These are phyloP conservation scores for Tilletia walkeri DNA, from an alignment of 1,284 basidiomycete species.

Conservation along the genomic window DNA sequence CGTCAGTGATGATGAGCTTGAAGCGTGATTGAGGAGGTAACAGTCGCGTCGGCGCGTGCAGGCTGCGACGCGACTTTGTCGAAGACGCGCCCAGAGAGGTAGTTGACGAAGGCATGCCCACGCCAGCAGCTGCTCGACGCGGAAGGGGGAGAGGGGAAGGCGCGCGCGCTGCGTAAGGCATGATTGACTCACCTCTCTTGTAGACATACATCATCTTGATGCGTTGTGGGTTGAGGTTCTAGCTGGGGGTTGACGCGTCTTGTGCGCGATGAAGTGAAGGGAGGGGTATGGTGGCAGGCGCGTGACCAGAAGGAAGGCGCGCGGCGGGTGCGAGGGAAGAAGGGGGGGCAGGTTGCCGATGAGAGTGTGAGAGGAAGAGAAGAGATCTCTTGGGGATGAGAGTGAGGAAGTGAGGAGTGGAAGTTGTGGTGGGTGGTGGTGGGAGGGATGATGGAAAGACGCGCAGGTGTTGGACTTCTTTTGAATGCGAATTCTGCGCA, in stretches of 20 bases:
- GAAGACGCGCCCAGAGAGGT: neutral
- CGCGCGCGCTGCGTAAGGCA: no score
- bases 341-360: neutral
- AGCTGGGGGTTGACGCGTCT: neutral
- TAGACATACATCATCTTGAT: conserved; percentile 22
- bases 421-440: neutral
- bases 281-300: neutral
- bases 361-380: neutral
- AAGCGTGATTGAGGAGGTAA: neutral
- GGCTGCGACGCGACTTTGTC: neutral
- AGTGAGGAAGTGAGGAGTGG: neutral
- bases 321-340: neutral
- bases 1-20: neutral
- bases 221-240: neutral
- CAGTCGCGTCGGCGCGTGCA: neutral
- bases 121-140: neutral
- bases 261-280: neutral
- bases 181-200: conserved; percentile 19
- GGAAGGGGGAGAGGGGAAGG: neutral
- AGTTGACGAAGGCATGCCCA: neutral
- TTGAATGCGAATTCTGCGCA: neutral
- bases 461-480: conserved; percentile 6
- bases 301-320: neutral
- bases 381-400: neutral
- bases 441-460: neutral